Evolutionary conservation across 2,329 filamentous ascomycete genomes (phyloP), one percentile per base, ranked within the genome.

Genomic region (Aphanocladium album): DNA sequence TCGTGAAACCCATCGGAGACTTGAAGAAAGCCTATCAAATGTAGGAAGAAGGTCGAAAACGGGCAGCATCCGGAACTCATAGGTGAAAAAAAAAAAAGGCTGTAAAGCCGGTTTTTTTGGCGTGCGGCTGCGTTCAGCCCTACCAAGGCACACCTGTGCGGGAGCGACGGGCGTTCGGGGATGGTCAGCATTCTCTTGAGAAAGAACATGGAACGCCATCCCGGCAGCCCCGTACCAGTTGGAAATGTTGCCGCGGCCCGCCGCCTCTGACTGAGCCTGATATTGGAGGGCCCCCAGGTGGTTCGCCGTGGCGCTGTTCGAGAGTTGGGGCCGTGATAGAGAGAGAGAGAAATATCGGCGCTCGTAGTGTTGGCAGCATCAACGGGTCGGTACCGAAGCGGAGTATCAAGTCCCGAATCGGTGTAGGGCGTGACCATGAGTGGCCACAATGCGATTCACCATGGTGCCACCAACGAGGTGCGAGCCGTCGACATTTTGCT

Each of bases 141-240:
- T 56, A 56, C 54, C 43, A 37, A 27, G 19, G 30, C 41, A 37
- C 41, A 19, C 30, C 23, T 23, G 46, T 12, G 25, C 23, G 14
- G 23, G 8, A 55, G 30, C 19, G n/a, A 41, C 19, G 21, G 41
- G 43, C 53, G 43, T 14, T 47, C 41, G 43, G 37, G 41, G n/a
- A 30, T 39, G 35, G 35, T 5, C 2, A 21, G 19, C 27, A 25
- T 35, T 46, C 5, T 35, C n/a, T 56, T 37, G 11, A 39, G 17
- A 12, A 27, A 50, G 14, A 17, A 21, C 33, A 39, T 17, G 55
- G 45, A 57, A 57, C 45, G 55, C 55, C 55, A 49, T 57, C 46
- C 55, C 55, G 55, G 9, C 19, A 7, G 6, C 43, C 55, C 43
- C 54, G 54, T 49, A 57, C 54, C 54, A 49, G 43, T 49, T 49